Conservation (phyloP, 2,329 filamentous ascomycete species). For the Microsporum audouinii region DNA sequence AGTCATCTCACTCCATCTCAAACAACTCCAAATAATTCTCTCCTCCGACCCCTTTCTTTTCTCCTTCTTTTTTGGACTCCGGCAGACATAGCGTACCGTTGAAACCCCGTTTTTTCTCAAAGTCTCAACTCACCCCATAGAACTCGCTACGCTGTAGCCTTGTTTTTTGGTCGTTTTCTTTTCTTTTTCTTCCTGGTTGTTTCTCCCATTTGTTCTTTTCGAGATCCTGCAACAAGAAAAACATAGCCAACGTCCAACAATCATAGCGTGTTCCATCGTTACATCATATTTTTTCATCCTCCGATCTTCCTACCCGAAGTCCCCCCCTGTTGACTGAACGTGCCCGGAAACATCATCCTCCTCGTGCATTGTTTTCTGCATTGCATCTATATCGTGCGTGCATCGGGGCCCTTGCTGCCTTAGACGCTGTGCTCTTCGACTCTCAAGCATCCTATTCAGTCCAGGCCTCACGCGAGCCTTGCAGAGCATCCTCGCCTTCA, state of each 20-base stretch:
- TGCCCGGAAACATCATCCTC: not conserved
- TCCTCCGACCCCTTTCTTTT: not conserved
- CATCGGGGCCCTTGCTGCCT: not conserved
- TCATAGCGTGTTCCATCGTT: not conserved
- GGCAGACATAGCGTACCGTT: not conserved
- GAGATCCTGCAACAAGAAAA: constrained; percentile 3
- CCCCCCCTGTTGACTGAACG: not conserved
- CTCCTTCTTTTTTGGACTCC: not conserved
- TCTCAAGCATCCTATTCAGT: not conserved
- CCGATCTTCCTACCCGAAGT: not conserved
- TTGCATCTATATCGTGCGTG: constrained; percentile 1
- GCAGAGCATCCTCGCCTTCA: not conserved
- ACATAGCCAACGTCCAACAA: not conserved
- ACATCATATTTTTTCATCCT: not conserved
- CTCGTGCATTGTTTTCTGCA: not conserved
- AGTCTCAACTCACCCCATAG: not conserved
- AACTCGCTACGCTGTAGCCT: not conserved
- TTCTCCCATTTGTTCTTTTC: constrained; percentile 7
- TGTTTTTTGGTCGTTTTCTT: not conserved
- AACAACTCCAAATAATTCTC: not conserved
- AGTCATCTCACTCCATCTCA: constrained; percentile 10
- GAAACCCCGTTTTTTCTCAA: not conserved
- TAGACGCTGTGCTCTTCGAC: not conserved
- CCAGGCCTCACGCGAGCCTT: not conserved
- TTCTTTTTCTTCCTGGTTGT: constrained; percentile 6